Evolutionary conservation across 768 basidiomycete species (phyloP).

Genomic region (Lanmaoa pseudosensibilis): DNA sequence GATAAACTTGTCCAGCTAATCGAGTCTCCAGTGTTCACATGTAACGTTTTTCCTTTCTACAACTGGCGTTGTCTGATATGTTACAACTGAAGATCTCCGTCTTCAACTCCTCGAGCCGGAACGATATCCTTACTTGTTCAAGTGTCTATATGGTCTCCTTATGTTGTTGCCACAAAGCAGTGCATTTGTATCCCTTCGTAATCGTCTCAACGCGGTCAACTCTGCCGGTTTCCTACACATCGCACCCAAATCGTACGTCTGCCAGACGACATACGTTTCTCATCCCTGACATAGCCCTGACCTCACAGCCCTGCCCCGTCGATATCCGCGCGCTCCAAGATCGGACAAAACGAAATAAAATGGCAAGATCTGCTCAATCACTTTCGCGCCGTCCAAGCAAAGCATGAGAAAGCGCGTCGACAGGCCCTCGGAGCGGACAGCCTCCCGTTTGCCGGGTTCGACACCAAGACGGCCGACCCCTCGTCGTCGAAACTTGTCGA

Average conservation of each 20-base stretch:
- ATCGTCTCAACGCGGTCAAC: slow-evolving; percentile 92
- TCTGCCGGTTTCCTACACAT: slow-evolving; percentile 93
- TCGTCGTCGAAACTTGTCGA: slow-evolving; percentile 11
- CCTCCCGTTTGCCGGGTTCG: slow-evolving; percentile 46
- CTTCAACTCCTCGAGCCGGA: slow-evolving; percentile 96
- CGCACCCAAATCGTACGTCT: slow-evolving; percentile 75
- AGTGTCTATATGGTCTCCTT: slow-evolving; percentile 93
- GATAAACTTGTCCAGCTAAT: slow-evolving; percentile 98
- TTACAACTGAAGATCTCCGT: slow-evolving; percentile 59
- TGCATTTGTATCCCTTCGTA: slow-evolving; percentile 92
- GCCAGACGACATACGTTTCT: background rate
- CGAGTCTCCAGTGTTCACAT: slow-evolving; percentile 98
- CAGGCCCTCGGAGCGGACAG: slow-evolving; percentile 69
- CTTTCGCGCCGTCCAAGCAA: slow-evolving; percentile 85
- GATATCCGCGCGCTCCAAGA: slow-evolving; percentile 67
- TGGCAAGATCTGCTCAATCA: slow-evolving; percentile 94
- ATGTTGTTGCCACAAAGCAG: slow-evolving; percentile 98
- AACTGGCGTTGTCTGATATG: background rate
- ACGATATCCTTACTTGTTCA: slow-evolving; percentile 93
- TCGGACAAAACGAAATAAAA: slow-evolving; percentile 87
- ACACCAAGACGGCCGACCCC: slow-evolving; percentile 33
- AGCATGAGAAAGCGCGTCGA: slow-evolving; percentile 89
- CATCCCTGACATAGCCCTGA: slow-evolving; percentile 16
- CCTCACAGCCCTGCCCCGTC: slow-evolving; percentile 34
- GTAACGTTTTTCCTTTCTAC: slow-evolving; percentile 45